phyloP scores from a whole-genome alignment of 306 rosid genomes.

The Prunus mume region DNA sequence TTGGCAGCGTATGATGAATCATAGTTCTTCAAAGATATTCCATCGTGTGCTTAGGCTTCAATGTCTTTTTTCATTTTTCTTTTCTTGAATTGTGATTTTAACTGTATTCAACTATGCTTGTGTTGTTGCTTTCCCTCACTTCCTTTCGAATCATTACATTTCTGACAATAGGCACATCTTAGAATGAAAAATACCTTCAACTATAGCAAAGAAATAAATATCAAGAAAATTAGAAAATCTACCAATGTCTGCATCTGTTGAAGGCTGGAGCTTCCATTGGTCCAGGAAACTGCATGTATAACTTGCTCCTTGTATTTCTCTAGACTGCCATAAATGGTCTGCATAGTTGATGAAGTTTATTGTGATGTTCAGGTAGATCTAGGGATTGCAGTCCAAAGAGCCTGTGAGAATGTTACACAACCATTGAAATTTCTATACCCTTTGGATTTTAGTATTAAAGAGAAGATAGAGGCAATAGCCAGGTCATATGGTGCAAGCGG shows the following conservation, averaged over 20 bases:
- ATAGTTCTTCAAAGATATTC: neutral
- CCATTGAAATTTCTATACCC: constrained; percentile 83
- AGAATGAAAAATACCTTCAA: neutral
- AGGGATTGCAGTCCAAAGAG: constrained; percentile 81
- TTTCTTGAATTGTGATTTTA: neutral
- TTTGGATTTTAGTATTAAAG: constrained; percentile 69
- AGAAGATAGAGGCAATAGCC: constrained; percentile 92
- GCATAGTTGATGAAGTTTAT: constrained; percentile 18
- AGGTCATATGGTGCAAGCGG: constrained; percentile 88
- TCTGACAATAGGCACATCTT: neutral
- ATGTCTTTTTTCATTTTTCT: neutral
- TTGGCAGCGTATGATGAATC: neutral
- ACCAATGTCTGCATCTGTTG: neutral
- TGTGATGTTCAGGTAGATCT: constrained; percentile 74
- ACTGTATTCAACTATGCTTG: neutral
- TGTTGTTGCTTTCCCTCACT: too few species aligned
- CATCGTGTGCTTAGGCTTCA: neutral
- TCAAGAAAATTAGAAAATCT: neutral
- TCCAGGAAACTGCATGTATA: neutral
- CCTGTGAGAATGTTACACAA: constrained; percentile 74
- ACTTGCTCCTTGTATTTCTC: neutral
- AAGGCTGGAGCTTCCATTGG: neutral
- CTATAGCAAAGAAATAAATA: neutral
- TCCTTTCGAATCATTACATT: neutral
- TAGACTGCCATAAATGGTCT: neutral